phyloP scores from a whole-genome alignment of 2,329 filamentous ascomycete species.

The Trichoderma endophyticum region DNA sequence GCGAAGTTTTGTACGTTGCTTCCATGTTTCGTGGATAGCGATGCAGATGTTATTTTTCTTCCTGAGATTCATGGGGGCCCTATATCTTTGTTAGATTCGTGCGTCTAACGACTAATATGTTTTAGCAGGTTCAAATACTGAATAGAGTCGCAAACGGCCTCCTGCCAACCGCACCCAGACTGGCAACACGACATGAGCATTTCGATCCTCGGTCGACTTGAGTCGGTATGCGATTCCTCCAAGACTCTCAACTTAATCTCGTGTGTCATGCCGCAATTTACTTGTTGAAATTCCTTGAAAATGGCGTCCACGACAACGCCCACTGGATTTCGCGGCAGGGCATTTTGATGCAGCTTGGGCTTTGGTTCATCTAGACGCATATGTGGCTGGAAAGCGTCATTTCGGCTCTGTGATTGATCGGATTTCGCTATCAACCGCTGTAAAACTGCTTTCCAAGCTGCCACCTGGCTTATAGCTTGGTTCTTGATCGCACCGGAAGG shows the following conservation, averaged over 20 bases:
- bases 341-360: neutral
- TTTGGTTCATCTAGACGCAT: neutral
- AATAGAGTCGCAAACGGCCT: slow-evolving; percentile 11
- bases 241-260: slow-evolving; percentile 12
- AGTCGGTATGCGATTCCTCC: neutral
- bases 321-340: neutral
- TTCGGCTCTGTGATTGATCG: neutral
- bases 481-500: neutral
- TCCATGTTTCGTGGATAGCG: slow-evolving; percentile 1
- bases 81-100: neutral
- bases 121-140: neutral
- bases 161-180: slow-evolving; percentile 13
- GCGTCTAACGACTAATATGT: neutral
- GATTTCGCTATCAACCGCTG: neutral
- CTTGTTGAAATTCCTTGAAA: slow-evolving; percentile 15
- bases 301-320: slow-evolving; percentile 7
- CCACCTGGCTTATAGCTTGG: neutral
- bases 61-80: neutral
- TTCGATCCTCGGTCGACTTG: neutral
- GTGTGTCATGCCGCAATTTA: slow-evolving; percentile 1
- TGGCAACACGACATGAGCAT: slow-evolving; percentile 17
- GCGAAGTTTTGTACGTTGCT: slow-evolving; percentile 9
- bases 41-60: slow-evolving; percentile 10
- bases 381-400: neutral
- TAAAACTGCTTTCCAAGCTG: neutral